Percentiles rank a stretch among this genome's conserved stretches.
These are phyloP conservation scores for Lotus japonicus DNA, from an alignment of 306 rosid species.

Conservation along the genomic window DNA sequence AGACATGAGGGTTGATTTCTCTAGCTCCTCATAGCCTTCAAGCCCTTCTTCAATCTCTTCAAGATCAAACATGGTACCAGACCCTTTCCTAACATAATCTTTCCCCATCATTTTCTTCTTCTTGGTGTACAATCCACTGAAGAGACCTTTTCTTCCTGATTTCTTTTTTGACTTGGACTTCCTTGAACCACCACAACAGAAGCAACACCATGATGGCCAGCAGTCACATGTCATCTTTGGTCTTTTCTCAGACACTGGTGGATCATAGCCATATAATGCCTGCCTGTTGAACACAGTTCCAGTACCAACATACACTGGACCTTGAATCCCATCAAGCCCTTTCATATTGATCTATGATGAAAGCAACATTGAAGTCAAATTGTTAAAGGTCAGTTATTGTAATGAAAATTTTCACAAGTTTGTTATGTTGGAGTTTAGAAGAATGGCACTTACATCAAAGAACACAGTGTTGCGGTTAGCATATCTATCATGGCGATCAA, in stretches of 20 bases:
- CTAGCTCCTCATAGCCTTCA: conserved; percentile 98
- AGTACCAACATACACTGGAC: conserved; percentile 47
- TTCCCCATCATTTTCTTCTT: conserved; percentile 92
- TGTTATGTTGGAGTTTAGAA: neutral
- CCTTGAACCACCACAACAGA: conserved; percentile 78
- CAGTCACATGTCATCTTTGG: conserved; percentile 50
- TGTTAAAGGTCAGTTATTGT: neutral
- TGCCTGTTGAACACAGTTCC: conserved; percentile 45
- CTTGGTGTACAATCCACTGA: conserved; percentile 54
- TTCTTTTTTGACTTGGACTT: conserved; percentile 79
- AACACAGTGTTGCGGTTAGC: conserved; percentile 91
- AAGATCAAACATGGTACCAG: conserved; percentile 74
- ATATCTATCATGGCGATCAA: conserved; percentile 85
- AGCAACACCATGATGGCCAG: conserved; percentile 68
- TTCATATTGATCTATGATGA: conserved; percentile 44
- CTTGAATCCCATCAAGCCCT: conserved; percentile 52
- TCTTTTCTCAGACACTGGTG: conserved; percentile 41
- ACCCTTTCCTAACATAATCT: conserved; percentile 49
- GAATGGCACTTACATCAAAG: conserved; percentile 51
- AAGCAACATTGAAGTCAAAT: conserved; percentile 7
- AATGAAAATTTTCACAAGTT: neutral
- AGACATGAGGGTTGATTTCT: conserved; percentile 96
- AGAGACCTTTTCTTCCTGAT: conserved; percentile 50
- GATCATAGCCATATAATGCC: conserved; percentile 49
- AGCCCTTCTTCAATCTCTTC: conserved; percentile 97